Percentiles rank a stretch among this genome's conserved stretches.
phyloP scores from a whole-genome alignment of 805 yeast genomes.

The Metschnikowia gelsemii region DNA sequence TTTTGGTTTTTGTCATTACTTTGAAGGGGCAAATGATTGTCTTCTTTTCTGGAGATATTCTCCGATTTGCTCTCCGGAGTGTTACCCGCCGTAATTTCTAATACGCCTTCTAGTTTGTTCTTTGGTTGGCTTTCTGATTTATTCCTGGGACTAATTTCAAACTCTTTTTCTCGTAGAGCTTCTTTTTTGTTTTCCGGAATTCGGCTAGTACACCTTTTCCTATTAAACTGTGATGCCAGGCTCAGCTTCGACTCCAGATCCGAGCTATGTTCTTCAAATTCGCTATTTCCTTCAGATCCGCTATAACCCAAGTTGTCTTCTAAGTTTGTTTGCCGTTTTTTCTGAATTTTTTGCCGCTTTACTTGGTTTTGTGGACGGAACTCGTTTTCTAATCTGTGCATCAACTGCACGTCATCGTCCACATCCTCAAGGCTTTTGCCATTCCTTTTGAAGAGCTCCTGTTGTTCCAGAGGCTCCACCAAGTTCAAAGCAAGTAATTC shows the following conservation, averaged over 20 bases:
- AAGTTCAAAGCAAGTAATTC: too few species aligned
- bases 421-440: conserved; percentile 19
- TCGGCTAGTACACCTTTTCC: too few species aligned
- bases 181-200: neutral
- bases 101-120: too few species aligned
- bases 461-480: neutral
- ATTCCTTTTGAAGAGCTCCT: conserved; percentile 7
- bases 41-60: too few species aligned
- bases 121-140: too few species aligned
- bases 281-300: neutral
- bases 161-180: neutral
- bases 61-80: too few species aligned
- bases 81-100: too few species aligned
- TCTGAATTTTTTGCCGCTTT: conserved; percentile 12
- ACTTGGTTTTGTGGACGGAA: conserved; percentile 10
- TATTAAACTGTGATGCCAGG: neutral
- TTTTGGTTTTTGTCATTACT: neutral
- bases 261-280: too few species aligned
- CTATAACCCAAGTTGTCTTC: neutral
- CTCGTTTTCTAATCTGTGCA: conserved; percentile 20
- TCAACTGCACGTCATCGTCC: conserved; percentile 23
- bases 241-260: too few species aligned
- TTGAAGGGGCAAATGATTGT: neutral
- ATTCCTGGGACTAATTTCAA: too few species aligned
- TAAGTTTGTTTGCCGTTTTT: neutral